Base-by-base conservation (phyloP, 179 eudicot species). In the Monotropa hypopitys region DNA sequence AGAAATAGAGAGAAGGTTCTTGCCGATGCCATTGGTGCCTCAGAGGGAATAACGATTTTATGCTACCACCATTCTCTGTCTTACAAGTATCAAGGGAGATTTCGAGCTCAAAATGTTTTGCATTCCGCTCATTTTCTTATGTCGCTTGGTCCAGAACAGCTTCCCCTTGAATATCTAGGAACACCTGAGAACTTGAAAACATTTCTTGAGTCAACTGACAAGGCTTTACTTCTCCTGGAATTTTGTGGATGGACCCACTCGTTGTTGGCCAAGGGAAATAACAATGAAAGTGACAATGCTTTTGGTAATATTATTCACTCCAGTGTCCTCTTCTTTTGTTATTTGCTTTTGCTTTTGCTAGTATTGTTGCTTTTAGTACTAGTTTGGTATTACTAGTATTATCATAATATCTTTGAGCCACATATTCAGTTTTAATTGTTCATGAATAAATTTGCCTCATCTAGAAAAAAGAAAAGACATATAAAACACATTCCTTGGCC, bases 231-330 rank as follows among this genome's bases (percentile, higher is more conserved):
- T 75, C 92, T 94, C 70, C 43, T 86, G n/a, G 98, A 94, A 79
- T 80, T 91, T 81, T 94, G 98, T 77, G 98, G 96, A 59, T 94
- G 98, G 98, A 84, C 94, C 67, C 76, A 82, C 45, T 83, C 81
- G 68, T 84, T 92, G 84, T 83, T 90, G 81, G 79, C 85, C 76
- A 81, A 81, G 80, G 82, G 81, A 62, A 80, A 70, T 83, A 78
- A 79, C 68, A 86, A 81, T 79, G 81, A 51, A 45, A 84, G 80
- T 75, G 61, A 69, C 68, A 83, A 65, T 85, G 83, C 54, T 54
- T 76, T 82, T 35, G 87, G 87, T 83, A 84, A 53, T 50, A 47
- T 47, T 43, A 47, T 62, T 46, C 33, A 63, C 32, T 5, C 10
- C 65, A 30, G 76, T 38, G 66, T 77, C 69, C 26, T 66, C 45